These are phyloP conservation scores for Niebla homalea DNA, from an alignment of 495 filamentous ascomycete genomes.

Conservation along the genomic window DNA sequence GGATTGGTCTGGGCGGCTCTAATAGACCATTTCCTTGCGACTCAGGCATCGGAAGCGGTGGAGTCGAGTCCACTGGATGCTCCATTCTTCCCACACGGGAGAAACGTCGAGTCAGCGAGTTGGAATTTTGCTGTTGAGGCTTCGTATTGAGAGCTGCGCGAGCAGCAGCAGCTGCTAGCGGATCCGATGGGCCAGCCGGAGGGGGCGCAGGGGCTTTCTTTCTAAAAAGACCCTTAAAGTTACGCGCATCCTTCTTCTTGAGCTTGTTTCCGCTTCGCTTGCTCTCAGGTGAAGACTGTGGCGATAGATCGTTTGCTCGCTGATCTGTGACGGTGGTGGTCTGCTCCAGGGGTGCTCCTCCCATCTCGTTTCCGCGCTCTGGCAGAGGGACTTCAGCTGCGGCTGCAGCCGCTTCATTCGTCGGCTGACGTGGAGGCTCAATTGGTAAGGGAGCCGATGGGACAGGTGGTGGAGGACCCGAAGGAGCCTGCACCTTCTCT, in stretches of 20 bases:
- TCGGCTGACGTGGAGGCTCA: conserved; percentile 17
- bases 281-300: conserved; percentile 12
- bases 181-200: conserved; percentile 5
- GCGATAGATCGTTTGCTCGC: not conserved
- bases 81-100: conserved; percentile 15
- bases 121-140: conserved; percentile 5
- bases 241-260: conserved; percentile 34
- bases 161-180: conserved; percentile 19
- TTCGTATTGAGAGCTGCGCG: conserved; percentile 33
- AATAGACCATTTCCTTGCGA: conserved; percentile 4
- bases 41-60: conserved; percentile 15
- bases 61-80: not conserved
- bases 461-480: conserved; percentile 4
- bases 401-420: conserved; percentile 20
- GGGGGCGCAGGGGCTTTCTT: conserved; percentile 27
- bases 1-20: conserved; percentile 1
- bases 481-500: conserved; percentile 14
- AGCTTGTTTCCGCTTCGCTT: conserved; percentile 23
- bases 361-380: conserved; percentile 13
- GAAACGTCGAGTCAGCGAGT: conserved; percentile 13
- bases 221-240: conserved; percentile 37
- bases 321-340: conserved; percentile 12
- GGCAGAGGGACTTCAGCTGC: conserved; percentile 19
- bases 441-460: conserved; percentile 22
- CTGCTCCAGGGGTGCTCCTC: conserved; percentile 12